Base-by-base conservation (phyloP, 1,284 basidiomycete genomes). In the Tausonia pullulans region DNA sequence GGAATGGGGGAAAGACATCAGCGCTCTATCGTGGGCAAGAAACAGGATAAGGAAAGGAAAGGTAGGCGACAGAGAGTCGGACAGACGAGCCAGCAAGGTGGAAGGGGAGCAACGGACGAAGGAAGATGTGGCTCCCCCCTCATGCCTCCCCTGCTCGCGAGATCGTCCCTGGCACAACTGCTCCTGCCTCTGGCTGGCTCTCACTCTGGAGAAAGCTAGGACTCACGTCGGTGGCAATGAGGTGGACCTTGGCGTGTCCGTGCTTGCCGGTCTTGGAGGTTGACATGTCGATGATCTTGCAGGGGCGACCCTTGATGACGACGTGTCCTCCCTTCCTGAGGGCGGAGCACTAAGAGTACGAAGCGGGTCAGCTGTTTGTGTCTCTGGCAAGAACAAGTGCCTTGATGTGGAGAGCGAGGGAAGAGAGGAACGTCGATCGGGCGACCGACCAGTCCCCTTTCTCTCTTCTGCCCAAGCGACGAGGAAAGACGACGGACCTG, bases 171-270 rank as follows among this genome's bases (percentile, higher is more conserved):
- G 27, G 1, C 27, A 27, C 27, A 27, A 27, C 27, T 27, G 27
- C 27, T 27, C 27, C 27, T 27, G 27, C 27, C 27, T 27, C 27
- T 27, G 27, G 27, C 27, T 27, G 27, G 27, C 27, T 27, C 27
- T 27, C 27, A 27, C 27, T 27, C 27, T 27, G 48, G 40, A 46
- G 48, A 58, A 14, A 16, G 46, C n/a, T 40, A 16, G 51, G 7
- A 83, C 89, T 72, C 75, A 94, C 94, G 81, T 98, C 96, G 76
- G 88, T 88, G 77, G 87, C 96, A 74, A 98, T 85, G 72, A 98
- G 84, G 81, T 98, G 92, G 76, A 98, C 95, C 82, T 98, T 98
- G 79, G 96, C 95, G 83, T 98, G 96, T 75, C 95, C 95, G 83
- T 98, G 95, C 63, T 62, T 66, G 61, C 92, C 93, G 63, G 92